phyloP scores from a whole-genome alignment of 129 eudicot species.

The Daucus carota region DNA sequence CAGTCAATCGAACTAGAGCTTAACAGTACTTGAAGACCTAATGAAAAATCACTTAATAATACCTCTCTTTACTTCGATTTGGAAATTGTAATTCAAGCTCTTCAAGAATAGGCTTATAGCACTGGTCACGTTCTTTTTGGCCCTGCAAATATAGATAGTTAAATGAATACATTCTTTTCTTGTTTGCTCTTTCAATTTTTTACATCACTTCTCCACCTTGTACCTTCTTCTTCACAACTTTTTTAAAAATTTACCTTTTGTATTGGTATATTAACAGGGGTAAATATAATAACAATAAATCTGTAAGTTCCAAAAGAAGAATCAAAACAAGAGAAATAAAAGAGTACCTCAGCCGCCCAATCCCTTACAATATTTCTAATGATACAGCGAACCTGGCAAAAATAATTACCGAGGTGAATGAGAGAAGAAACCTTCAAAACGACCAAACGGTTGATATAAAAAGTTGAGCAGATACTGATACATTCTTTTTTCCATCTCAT shows the following conservation, averaged over 20 bases:
- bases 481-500: no score
- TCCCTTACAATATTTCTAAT: slow-evolving; percentile 88
- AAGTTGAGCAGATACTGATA: background rate
- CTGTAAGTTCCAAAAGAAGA: slow-evolving; percentile 2
- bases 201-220: background rate
- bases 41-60: background rate
- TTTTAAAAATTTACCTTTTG: no score
- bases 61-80: slow-evolving; percentile 64
- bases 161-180: background rate
- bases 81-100: slow-evolving; percentile 73
- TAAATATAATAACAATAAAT: slow-evolving; percentile 5
- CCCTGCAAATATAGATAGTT: slow-evolving; percentile 37
- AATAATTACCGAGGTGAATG: background rate
- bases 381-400: slow-evolving; percentile 78
- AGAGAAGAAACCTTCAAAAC: background rate
- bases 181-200: background rate
- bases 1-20: no score
- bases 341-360: slow-evolving; percentile 88
- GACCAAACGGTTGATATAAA: background rate
- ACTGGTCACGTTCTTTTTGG: slow-evolving; percentile 81
- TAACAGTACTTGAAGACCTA: no score
- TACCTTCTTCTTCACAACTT: background rate
- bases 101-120: slow-evolving; percentile 83
- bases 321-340: slow-evolving; percentile 11
- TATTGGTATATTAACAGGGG: background rate